A percentile compares a stretch with the other conserved stretches of the same genome.
Conservation (phyloP, 257 asterid species). For the Lycium ferocissimum region DNA sequence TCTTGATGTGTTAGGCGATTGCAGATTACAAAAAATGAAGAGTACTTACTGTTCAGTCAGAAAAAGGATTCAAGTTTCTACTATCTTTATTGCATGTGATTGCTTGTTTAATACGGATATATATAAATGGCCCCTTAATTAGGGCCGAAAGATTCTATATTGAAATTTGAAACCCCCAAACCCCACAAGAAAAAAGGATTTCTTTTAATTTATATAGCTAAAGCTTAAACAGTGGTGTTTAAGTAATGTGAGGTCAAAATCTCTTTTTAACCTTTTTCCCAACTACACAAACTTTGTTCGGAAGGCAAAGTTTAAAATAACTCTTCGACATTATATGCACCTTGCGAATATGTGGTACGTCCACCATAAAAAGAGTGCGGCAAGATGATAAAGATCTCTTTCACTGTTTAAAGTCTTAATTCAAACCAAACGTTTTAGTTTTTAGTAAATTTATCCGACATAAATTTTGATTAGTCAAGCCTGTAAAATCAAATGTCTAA, state of each 20-base stretch:
- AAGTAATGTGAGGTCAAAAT: constrained; percentile 26
- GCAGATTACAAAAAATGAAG: neutral
- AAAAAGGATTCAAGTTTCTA: neutral
- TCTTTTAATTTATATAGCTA: neutral
- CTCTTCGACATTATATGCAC: too few relatives aligned
- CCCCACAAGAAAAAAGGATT: neutral
- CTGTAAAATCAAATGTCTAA: too few relatives aligned
- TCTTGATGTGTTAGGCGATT: neutral
- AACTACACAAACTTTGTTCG: neutral
- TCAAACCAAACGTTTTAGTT: too few relatives aligned
- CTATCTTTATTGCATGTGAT: constrained; percentile 24
- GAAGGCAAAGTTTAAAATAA: neutral
- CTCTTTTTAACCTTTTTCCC: neutral
- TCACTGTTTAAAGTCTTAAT: too few relatives aligned
- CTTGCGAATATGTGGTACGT: neutral
- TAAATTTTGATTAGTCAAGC: too few relatives aligned
- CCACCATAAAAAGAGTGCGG: neutral
- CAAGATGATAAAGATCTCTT: too few relatives aligned
- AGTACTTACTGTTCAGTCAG: neutral
- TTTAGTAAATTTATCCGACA: too few relatives aligned
- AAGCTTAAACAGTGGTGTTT: constrained; percentile 18
- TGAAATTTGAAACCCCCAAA: neutral
- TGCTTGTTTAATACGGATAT: constrained; percentile 27
- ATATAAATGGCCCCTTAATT: neutral
- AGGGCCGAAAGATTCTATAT: constrained; percentile 30